Evolutionary conservation across 352 stramenopile species (phyloP), one percentile per base, ranked within the genome.

Genomic region (Paralagenidium karlingii): DNA sequence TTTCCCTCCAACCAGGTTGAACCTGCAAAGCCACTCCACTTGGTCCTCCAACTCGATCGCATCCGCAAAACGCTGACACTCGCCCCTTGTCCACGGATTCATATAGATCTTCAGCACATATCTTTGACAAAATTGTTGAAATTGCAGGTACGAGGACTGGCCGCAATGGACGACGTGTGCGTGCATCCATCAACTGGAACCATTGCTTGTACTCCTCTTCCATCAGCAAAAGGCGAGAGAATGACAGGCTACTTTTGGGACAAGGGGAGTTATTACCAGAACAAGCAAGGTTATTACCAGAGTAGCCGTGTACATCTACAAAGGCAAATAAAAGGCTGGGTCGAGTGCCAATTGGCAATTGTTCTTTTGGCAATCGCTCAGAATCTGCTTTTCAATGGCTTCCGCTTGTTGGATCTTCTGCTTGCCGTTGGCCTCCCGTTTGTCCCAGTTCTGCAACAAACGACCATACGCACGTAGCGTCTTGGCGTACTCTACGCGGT

Each of bases 401-500:
- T 40, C 27, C 10, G 52, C 52, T 42, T 56, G 51, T 3, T 28
- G 38, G 5, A 47, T 45, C 39, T 56, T 55, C 24, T 40, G 34
- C 40, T 49, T 24, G 11, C 47, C 20, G 42, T 60, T 47, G 18
- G 46, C 45, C 25, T 60, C 52, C 34, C 52, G 52, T 34, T 60
- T 60, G 13, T 60, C 52, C 52, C 52, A 60, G 45, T 55, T 43
- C 16, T 44, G 28, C 20, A 60, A 42, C 27, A 60, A 39, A 8
- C 28, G 13, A 25, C 52, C 68, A 34, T 82, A 83, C 22, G 55
- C 55, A 15, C 73, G 67, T 42, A 83, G 50, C 27, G 68, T 59
- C 10, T 60, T 56, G n/a, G 68, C 67, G 47, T 79, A 83, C 43
- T 83, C 67, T 15, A 86, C 54, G 29, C 63, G 62, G 49, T 86